A percentile compares a stretch with the other conserved stretches of the same genome.
These are phyloP conservation scores for Solanum piurae DNA, from an alignment of 257 asterid genomes.

Conservation along the genomic window DNA sequence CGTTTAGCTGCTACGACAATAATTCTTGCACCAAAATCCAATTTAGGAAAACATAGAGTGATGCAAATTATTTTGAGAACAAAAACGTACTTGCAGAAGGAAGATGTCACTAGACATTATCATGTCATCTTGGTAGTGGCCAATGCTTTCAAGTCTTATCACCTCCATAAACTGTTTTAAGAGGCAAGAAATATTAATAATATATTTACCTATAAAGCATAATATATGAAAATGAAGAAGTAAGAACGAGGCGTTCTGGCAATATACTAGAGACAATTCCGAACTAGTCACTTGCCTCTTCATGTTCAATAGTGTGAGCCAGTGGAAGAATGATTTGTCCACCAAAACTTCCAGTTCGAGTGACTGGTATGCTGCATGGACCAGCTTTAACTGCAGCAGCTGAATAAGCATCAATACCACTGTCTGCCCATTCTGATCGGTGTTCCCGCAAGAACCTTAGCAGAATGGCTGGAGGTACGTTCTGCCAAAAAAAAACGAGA, in stretches of 20 bases:
- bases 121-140: constrained; percentile 62
- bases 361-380: constrained; percentile 62
- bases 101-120: constrained; percentile 79
- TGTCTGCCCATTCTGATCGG: constrained; percentile 98
- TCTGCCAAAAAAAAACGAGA: constrained; percentile 21
- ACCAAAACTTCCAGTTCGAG: constrained; percentile 74
- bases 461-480: constrained; percentile 88
- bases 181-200: background rate
- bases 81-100: constrained; percentile 71
- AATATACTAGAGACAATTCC: background rate
- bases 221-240: background rate
- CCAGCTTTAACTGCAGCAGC: constrained; percentile 81
- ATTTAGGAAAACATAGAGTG: background rate
- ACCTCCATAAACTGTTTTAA: constrained; percentile 86
- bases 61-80: background rate
- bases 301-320: constrained; percentile 94
- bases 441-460: constrained; percentile 86
- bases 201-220: background rate
- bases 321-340: constrained; percentile 93
- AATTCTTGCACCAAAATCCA: background rate
- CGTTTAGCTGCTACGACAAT: background rate
- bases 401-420: constrained; percentile 82
- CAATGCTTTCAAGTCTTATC: constrained; percentile 78
- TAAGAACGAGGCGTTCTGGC: background rate
- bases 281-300: constrained; percentile 50